These are phyloP conservation scores for Telopea speciosissima DNA, from an alignment of 177 flowering plant species.

Conservation along the genomic window DNA sequence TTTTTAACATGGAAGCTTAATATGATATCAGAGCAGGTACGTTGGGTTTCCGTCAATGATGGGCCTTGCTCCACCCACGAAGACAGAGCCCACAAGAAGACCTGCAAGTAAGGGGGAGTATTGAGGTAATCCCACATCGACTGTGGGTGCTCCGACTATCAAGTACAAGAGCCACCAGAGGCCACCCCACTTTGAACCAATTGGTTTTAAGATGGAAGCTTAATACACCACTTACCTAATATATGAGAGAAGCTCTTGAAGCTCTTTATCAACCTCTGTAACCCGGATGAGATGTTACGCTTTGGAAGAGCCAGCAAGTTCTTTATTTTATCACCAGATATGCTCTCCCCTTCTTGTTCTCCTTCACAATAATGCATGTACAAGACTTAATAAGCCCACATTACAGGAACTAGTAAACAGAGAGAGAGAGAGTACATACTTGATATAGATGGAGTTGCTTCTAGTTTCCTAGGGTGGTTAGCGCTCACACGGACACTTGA, in stretches of 20 bases:
- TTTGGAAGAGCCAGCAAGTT: slow-evolving; percentile 38
- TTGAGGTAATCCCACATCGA: too few relatives aligned
- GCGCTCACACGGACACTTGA: slow-evolving; percentile 44
- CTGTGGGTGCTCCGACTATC: too few relatives aligned
- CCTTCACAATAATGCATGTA: slow-evolving; percentile 9
- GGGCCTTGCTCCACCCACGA: too few relatives aligned
- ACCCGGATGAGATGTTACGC: slow-evolving; percentile 42
- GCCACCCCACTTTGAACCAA: too few relatives aligned
- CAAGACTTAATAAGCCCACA: not conserved
- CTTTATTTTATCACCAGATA: slow-evolving; percentile 37
- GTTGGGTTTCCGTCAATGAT: too few relatives aligned
- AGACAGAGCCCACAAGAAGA: too few relatives aligned
- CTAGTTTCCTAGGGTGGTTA: slow-evolving; percentile 23
- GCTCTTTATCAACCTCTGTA: slow-evolving; percentile 50
- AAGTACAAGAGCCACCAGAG: too few relatives aligned
- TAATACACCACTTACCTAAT: slow-evolving; percentile 47
- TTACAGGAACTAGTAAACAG: not conserved
- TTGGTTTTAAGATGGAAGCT: too few relatives aligned
- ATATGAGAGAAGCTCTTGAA: slow-evolving; percentile 65
- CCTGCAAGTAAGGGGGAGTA: too few relatives aligned
- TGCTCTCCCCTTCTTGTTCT: slow-evolving; percentile 26
- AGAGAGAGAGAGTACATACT: slow-evolving; percentile 7
- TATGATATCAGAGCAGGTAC: too few relatives aligned
- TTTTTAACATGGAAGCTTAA: too few relatives aligned
- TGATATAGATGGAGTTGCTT: slow-evolving; percentile 22